Conservation (phyloP, 768 basidiomycete species). For the Suillus decipiens region DNA sequence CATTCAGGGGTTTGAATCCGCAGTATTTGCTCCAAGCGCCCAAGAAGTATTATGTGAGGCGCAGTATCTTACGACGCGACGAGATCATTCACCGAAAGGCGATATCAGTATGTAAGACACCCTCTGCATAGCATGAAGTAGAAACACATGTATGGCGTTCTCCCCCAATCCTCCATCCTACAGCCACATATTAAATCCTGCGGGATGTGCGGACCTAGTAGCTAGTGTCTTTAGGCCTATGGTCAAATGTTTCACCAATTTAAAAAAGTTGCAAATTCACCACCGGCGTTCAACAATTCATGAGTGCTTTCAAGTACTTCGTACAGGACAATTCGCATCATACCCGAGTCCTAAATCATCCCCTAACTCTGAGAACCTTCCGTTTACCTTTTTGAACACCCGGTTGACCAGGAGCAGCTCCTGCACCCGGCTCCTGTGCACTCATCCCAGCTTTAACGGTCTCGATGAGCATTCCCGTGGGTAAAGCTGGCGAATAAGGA, state of each 20-base stretch:
- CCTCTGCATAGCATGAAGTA: neutral
- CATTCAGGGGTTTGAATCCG: neutral
- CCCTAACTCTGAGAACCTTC: constrained; percentile 77
- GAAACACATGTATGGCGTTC: neutral
- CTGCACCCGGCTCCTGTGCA: constrained; percentile 52
- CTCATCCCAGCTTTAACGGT: constrained; percentile 87
- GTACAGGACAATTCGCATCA: neutral
- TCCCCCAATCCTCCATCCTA: neutral
- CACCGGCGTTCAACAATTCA: neutral
- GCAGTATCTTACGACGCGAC: neutral
- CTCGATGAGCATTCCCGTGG: constrained; percentile 77
- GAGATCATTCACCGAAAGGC: neutral
- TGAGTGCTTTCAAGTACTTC: neutral
- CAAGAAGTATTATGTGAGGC: neutral
- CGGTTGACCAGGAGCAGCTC: constrained; percentile 31
- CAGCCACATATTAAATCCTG: neutral
- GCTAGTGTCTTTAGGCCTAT: neutral
- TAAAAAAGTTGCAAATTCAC: neutral
- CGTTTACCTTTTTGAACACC: constrained; percentile 69
- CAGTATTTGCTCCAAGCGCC: neutral
- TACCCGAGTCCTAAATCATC: constrained; percentile 30
- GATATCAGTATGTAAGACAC: neutral
- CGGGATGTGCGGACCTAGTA: neutral
- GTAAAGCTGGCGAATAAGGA: constrained; percentile 76
- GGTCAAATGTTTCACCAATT: neutral